Percentiles rank a stretch among this genome's conserved stretches.
Evolutionary conservation across 495 filamentous ascomycete species (phyloP).

Genomic region (Peziza echinospora): DNA sequence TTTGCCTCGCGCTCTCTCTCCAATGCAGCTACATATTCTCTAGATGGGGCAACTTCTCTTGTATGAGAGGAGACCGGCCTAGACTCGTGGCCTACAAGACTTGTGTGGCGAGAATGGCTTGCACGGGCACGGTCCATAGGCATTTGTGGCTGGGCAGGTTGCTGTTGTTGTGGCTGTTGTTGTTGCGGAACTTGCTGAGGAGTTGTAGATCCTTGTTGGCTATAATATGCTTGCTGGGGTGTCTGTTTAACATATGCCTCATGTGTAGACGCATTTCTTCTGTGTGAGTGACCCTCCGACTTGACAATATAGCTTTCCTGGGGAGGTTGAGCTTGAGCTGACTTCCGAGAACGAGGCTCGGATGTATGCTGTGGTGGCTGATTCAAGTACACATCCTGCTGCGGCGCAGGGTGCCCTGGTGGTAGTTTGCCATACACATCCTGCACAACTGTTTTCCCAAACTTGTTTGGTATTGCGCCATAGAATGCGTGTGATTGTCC

Average conservation of each 20-base stretch:
- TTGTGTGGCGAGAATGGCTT: not conserved
- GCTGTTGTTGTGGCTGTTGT: conserved; percentile 1
- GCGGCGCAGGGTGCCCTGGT: conserved; percentile 1
- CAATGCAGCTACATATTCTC: not conserved
- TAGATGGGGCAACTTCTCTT: not conserved
- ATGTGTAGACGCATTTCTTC: not conserved
- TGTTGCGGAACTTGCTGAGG: too few relatives aligned
- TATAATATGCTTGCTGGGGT: not conserved
- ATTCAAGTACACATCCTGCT: not conserved
- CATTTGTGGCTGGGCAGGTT: not conserved
- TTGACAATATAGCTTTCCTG: not conserved
- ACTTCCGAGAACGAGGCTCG: not conserved
- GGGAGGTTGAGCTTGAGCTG: too few relatives aligned
- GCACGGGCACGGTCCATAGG: not conserved
- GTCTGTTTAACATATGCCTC: too few relatives aligned
- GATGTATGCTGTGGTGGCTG: not conserved
- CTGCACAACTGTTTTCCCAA: too few relatives aligned
- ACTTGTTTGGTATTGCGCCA: too few relatives aligned
- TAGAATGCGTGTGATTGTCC: too few relatives aligned
- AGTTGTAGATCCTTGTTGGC: too few relatives aligned
- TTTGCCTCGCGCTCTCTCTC: not conserved
- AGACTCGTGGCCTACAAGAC: not conserved
- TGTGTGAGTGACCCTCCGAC: not conserved
- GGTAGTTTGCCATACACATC: not conserved
- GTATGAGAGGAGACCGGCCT: not conserved